phyloP scores from a whole-genome alignment of 768 basidiomycete genomes.

The Austroboletus eburneus region DNA sequence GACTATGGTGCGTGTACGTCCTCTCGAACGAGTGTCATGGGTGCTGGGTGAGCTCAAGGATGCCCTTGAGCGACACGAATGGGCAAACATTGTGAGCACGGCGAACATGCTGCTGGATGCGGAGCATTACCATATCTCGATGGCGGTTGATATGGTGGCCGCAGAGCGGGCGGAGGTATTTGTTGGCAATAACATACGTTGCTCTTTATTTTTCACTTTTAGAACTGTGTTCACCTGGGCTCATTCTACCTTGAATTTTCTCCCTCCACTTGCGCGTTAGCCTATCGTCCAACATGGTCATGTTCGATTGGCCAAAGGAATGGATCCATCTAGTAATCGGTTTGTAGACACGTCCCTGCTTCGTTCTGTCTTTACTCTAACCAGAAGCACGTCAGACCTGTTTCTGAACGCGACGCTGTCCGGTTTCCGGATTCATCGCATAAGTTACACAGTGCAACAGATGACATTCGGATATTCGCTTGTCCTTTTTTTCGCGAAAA shows the following conservation, averaged over 20 bases:
- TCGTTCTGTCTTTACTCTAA: not conserved
- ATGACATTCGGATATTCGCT: too few relatives aligned
- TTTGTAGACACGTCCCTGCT: constrained; percentile 33
- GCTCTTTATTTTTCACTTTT: too few relatives aligned
- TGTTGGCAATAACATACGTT: constrained; percentile 53
- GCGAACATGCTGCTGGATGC: constrained; percentile 39
- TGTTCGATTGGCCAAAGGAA: constrained; percentile 45
- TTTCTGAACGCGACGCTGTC: not conserved
- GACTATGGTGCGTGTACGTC: constrained; percentile 38
- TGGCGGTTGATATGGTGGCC: constrained; percentile 59
- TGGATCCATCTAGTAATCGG: constrained; percentile 35
- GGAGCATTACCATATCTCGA: constrained; percentile 43
- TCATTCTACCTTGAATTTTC: too few relatives aligned
- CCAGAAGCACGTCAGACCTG: not conserved
- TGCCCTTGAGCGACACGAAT: constrained; percentile 43
- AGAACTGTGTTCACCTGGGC: too few relatives aligned
- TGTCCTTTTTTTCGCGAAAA: too few relatives aligned
- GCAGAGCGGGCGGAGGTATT: constrained; percentile 58
- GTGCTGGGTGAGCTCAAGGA: constrained; percentile 37
- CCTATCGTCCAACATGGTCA: constrained; percentile 46
- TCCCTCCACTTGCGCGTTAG: too few relatives aligned
- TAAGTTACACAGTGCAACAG: too few relatives aligned
- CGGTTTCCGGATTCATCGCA: too few relatives aligned
- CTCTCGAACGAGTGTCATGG: constrained; percentile 49
- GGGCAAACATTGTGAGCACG: constrained; percentile 45